Base-by-base conservation (phyloP, 768 basidiomycete species). In the Trametes elegans region DNA sequence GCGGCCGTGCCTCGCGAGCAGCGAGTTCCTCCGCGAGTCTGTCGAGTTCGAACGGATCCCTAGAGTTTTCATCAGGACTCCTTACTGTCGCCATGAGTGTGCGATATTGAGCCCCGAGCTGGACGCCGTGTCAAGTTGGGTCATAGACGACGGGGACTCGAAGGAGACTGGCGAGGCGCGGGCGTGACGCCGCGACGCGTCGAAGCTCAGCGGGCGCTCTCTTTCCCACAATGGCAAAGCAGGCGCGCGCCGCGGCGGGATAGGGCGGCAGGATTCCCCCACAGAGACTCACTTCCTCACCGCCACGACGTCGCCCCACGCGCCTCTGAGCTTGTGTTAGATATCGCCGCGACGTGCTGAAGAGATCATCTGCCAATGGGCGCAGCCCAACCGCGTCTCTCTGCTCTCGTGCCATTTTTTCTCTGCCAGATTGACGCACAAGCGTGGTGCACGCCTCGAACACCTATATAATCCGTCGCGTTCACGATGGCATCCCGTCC, bases 1-100 rank as follows among this genome's bases (percentile, higher is more conserved):
- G 39, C 2, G 19, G 32, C n/a, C 27, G 50, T 4, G 44, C 29
- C 52, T 63, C 62, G 19, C 62, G 57, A 13, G 49, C 48, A 6
- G 44, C 62, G 16, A 90, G 81, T 62, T 90, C 88, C 59, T 88
- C 83, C 7, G 87, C 88, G 32, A 90, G 79, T 36, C 84, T 78
- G 53, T 87, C 81, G 43, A 90, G 79, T 58, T 86, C 78, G 63
- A 77, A 88, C 36, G 82, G 86, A 63, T 90, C 87, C 14, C 65
- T 19, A 19, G 60, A 41, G 44, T 18, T 40, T 7, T 44, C 38
- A n/a, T 58, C 57, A 3, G 62, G 56, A 27, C 58, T 59, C 28
- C 41, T 36, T 21, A 48, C 10, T n/a, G 59, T 23, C 3, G 50
- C 16, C 62, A 63, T 63, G 31, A 23, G 52, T 27, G 40, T 26